A percentile compares a stretch with the other conserved stretches of the same genome.
Conservation (phyloP, 495 filamentous ascomycete species). For the Emericellopsis terricola region DNA sequence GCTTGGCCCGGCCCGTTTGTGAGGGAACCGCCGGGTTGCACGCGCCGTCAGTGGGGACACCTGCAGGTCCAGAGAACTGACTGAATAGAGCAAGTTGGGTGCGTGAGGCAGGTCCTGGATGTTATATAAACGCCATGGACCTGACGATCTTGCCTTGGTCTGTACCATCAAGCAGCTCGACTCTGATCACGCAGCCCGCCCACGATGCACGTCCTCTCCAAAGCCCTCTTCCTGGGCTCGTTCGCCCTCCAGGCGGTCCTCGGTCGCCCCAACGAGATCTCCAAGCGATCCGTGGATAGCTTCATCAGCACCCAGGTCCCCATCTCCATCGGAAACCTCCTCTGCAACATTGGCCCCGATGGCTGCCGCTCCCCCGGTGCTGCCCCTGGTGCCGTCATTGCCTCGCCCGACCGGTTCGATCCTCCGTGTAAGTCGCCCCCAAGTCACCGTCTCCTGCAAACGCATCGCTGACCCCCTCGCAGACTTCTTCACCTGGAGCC, state of each 20-base stretch:
- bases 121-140: slow-evolving; percentile 12
- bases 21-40: too few relatives aligned
- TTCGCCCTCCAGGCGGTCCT: slow-evolving; percentile 27
- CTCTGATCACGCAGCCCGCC: slow-evolving; percentile 4
- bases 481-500: slow-evolving; percentile 55
- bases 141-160: slow-evolving; percentile 1
- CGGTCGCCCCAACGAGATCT: slow-evolving; percentile 15
- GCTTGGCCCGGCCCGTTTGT: too few relatives aligned
- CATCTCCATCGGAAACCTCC: slow-evolving; percentile 30
- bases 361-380: slow-evolving; percentile 30
- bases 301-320: slow-evolving; percentile 39
- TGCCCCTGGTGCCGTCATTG: slow-evolving; percentile 37
- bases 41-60: too few relatives aligned
- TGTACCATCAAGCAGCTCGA: background rate
- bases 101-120: too few relatives aligned
- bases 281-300: slow-evolving; percentile 26
- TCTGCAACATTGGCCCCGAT: slow-evolving; percentile 40
- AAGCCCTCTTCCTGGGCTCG: slow-evolving; percentile 26
- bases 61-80: too few relatives aligned
- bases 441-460: too few relatives aligned
- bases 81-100: too few relatives aligned
- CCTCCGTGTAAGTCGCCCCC: slow-evolving; percentile 48
- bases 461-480: too few relatives aligned
- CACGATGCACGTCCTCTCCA: slow-evolving; percentile 25
- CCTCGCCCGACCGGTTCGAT: slow-evolving; percentile 35